These are phyloP conservation scores for Chlamydomonas asymmetrica DNA, from an alignment of 139 green algal species.

Conservation along the genomic window DNA sequence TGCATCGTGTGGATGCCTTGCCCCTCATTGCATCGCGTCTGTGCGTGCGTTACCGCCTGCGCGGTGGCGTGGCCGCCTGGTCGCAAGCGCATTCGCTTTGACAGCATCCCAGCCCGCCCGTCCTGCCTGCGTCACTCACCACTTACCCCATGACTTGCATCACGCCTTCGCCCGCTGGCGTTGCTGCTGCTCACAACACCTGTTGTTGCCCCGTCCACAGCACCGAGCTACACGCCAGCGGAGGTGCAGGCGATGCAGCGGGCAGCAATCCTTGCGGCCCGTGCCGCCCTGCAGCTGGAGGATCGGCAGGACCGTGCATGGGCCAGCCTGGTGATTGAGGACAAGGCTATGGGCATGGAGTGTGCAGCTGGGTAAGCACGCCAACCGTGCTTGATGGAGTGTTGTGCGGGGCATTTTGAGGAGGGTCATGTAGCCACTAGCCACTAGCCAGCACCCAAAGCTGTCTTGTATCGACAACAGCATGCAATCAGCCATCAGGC, in stretches of 20 bases:
- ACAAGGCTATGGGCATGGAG: conserved; percentile 21
- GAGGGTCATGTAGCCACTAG: neutral
- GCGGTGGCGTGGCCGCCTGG: neutral
- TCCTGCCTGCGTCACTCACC: neutral
- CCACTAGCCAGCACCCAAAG: neutral
- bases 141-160: neutral
- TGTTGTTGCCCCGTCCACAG: neutral
- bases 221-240: neutral
- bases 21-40: no score
- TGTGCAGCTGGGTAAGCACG: conserved; percentile 5
- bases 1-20: no score
- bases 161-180: neutral
- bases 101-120: neutral
- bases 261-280: neutral
- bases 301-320: conserved; percentile 17
- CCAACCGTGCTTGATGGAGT: no score
- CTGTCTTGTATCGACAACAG: neutral
- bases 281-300: neutral
- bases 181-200: no score
- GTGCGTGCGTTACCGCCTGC: no score
- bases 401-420: no score
- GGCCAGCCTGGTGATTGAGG: neutral
- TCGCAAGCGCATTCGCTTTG: neutral
- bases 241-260: conserved; percentile 1
- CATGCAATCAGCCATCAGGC: neutral